Percentiles rank a stretch among this genome's conserved stretches.
Conservation (phyloP, 2,329 filamentous ascomycete species). For the Dendryphion nanum region DNA sequence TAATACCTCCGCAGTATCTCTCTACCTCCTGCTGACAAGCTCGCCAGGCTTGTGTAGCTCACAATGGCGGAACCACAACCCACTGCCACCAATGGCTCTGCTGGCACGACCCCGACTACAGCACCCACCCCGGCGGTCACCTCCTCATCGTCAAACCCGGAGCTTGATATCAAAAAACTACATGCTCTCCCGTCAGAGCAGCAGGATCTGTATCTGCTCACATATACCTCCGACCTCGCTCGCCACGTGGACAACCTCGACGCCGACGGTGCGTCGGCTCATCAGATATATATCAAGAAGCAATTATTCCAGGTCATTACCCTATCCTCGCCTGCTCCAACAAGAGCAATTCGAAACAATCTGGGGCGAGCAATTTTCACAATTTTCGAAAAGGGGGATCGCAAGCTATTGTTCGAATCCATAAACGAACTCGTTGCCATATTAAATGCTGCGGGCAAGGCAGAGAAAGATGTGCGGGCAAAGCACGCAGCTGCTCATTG, state of each 20-base stretch:
- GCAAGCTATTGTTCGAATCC: constrained; percentile 90
- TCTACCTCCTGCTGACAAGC: constrained; percentile 6
- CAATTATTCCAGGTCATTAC: constrained; percentile 92
- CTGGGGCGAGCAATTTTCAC: constrained; percentile 79
- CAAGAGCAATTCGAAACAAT: constrained; percentile 86
- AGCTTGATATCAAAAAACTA: constrained; percentile 88
- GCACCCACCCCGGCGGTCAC: no score
- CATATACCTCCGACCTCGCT: constrained; percentile 78
- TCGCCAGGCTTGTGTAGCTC: constrained; percentile 9
- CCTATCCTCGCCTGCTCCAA: constrained; percentile 75
- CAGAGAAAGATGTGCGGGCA: constrained; percentile 71
- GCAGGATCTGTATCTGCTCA: constrained; percentile 90
- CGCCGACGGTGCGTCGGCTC: constrained; percentile 76
- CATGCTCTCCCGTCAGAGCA: constrained; percentile 88
- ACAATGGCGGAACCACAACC: constrained; percentile 29
- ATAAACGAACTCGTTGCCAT: constrained; percentile 82
- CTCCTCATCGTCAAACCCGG: constrained; percentile 57
- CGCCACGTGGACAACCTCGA: constrained; percentile 75
- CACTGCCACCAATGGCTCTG: constrained; percentile 35
- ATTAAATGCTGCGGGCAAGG: constrained; percentile 67
- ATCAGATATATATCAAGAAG: constrained; percentile 90
- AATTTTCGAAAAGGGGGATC: constrained; percentile 80
- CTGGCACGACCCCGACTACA: no score
- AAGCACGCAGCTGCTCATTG: constrained; percentile 88
- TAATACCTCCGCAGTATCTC: constrained; percentile 2